Conservation (phyloP, 2,329 filamentous ascomycete species). For the Geosmithia morbida region DNA sequence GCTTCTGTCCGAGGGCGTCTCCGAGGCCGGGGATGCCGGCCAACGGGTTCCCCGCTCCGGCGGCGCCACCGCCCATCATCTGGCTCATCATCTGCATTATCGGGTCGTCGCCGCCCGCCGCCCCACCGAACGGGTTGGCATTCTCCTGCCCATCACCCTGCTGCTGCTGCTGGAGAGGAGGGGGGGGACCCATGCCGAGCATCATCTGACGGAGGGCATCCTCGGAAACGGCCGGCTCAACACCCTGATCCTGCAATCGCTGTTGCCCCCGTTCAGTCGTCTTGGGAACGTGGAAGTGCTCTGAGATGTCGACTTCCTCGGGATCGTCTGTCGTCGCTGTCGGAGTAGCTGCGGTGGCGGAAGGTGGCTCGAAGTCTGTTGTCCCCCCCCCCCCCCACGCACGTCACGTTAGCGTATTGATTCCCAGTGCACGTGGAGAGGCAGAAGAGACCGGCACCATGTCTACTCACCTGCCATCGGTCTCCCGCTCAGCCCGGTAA, state of each 20-base stretch:
- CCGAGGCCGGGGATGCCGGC: constrained; percentile 22
- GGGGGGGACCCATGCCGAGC: constrained; percentile 35
- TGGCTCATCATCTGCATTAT: constrained; percentile 59
- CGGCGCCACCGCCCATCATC: constrained; percentile 37
- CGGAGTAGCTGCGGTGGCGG: neutral
- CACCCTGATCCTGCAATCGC: constrained; percentile 15
- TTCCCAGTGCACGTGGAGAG: no score
- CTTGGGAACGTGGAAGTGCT: constrained; percentile 51
- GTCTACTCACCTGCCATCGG: constrained; percentile 14
- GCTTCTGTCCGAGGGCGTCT: constrained; percentile 1
- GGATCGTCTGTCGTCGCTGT: constrained; percentile 35
- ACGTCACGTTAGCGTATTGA: no score
- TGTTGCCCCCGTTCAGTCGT: constrained; percentile 17
- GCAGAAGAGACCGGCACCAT: no score
- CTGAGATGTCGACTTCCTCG: constrained; percentile 66
- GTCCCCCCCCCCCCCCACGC: no score
- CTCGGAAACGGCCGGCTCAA: constrained; percentile 30
- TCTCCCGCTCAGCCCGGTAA: constrained; percentile 50
- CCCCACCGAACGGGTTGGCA: constrained; percentile 7
- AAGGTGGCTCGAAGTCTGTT: constrained; percentile 2
- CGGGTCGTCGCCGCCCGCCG: constrained; percentile 15
- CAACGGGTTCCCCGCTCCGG: constrained; percentile 17
- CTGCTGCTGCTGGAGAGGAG: constrained; percentile 4
- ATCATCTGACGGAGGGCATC: constrained; percentile 52
- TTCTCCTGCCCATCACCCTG: neutral